Evolutionary conservation across 805 yeast genomes (phyloP).

Genomic region (Hanseniaspora occidentalis): DNA sequence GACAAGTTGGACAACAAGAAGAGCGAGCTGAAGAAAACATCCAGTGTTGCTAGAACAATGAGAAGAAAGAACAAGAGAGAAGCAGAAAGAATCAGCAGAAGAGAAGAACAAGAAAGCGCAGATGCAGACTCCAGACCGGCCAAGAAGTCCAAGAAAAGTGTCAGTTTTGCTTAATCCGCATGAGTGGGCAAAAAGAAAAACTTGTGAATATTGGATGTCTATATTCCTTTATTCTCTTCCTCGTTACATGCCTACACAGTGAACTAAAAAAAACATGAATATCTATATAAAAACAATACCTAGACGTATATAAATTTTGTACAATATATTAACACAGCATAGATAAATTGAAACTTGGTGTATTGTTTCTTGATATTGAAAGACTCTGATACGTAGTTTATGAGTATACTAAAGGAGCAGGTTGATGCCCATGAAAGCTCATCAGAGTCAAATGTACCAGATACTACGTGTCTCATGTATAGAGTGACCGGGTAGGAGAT

Average conservation of each 20-base stretch:
- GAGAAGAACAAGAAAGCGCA: constrained; percentile 2
- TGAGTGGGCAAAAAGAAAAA: background rate
- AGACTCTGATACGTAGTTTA: no score
- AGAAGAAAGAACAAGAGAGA: constrained; percentile 44
- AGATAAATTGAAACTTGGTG: no score
- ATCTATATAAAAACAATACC: no score
- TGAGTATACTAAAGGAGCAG: no score
- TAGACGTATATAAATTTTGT: no score
- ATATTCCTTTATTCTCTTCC: background rate
- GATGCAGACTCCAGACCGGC: constrained; percentile 1
- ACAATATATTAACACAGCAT: no score
- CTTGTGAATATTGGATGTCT: background rate
- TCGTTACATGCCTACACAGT: background rate
- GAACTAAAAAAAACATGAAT: no score
- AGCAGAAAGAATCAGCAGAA: constrained; percentile 6
- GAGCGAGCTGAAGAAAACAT: constrained; percentile 59
- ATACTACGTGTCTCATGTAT: no score
- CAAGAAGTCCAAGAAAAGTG: constrained; percentile 7
- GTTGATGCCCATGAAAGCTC: no score
- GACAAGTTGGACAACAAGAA: constrained; percentile 66
- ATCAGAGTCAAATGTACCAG: no score
- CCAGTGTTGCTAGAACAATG: constrained; percentile 52
- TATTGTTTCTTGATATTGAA: no score
- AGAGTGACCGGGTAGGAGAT: no score
- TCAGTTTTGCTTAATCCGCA: constrained; percentile 7